A percentile compares a stretch with the other conserved stretches of the same genome.
Evolutionary conservation across 78 protist species (phyloP).

Genomic region (Planoprotostelium fungivorum): DNA sequence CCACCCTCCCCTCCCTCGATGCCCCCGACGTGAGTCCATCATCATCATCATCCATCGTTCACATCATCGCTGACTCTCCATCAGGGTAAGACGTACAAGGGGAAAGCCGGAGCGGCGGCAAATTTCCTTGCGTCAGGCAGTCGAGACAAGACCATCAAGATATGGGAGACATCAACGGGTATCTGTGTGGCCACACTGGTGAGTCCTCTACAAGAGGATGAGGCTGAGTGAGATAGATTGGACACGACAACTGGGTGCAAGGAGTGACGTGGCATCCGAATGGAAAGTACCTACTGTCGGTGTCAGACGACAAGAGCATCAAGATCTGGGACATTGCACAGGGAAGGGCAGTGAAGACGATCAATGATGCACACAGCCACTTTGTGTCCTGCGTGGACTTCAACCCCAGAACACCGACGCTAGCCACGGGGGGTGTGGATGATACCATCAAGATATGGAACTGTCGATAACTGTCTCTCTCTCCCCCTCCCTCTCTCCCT

Average conservation of each 20-base stretch:
- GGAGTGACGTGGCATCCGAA: constrained; percentile 52
- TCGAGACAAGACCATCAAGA: constrained; percentile 72
- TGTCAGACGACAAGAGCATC: constrained; percentile 63
- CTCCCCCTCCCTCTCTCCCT: too few species aligned
- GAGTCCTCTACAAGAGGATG: not conserved
- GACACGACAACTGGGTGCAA: constrained; percentile 60
- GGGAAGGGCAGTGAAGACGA: constrained; percentile 66
- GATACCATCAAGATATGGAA: constrained; percentile 59
- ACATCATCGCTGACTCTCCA: constrained; percentile 24
- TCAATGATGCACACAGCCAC: constrained; percentile 63
- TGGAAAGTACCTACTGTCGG: constrained; percentile 51
- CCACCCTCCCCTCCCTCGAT: not conserved
- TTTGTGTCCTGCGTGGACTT: constrained; percentile 62
- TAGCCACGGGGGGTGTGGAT: constrained; percentile 66
- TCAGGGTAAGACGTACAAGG: constrained; percentile 29
- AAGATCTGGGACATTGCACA: constrained; percentile 72
- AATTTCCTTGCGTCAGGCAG: constrained; percentile 69
- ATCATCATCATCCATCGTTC: constrained; percentile 18
- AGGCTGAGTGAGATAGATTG: constrained; percentile 21
- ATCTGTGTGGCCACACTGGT: constrained; percentile 63
- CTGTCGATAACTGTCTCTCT: constrained; percentile 42
- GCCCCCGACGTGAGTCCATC: not conserved
- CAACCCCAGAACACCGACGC: constrained; percentile 39
- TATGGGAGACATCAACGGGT: constrained; percentile 77
- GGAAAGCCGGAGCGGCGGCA: constrained; percentile 42